Evolutionary conservation across 2,329 filamentous ascomycete species (phyloP), one percentile per base, ranked within the genome.

Genomic region (Trichoderma endophyticum): DNA sequence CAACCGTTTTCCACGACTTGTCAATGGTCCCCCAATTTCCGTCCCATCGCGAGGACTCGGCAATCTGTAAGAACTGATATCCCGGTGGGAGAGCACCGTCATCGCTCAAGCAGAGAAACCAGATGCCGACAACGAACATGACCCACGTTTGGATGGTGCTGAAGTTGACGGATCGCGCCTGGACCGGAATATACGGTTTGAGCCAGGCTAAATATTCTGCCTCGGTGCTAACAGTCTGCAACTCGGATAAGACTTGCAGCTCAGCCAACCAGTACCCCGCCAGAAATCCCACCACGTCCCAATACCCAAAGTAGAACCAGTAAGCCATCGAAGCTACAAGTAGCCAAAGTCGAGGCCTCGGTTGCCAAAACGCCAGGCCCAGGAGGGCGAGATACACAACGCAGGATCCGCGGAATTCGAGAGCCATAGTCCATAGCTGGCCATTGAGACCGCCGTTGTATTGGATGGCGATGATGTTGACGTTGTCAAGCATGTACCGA

Each of bases 381-480:
- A 69, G 7, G 4, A 69, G 26, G 28, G 32, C 6, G 36, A 69
- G 36, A 61, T 69, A 69, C 3, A 69, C n/a, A 3, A 69, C 66
- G 36, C 66, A 69, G 32, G 66, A 69, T 2, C 66, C 66, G 8
- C 66, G 66, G n/a, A 69, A 69, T 14, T 69, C 66, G 36, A 69
- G 66, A 14, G 66, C 66, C 66, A 69, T 69, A 18, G 66, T 69
- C 66, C 66, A 69, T 8, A 69, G 66, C 66, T 69, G 66, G 66
- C 66, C 66, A 14, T 69, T 69, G 1, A 69, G 66, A 51, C 66
- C 66, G 2, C 54, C 36, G 4, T 69, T 69, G 36, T 69, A 69
- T 48, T 69, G 66, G 66, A 69, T 69, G 36, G 56, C 56, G 12
- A 69, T n/a, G n/a, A 69, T 60, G 36, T 69, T 69, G 66, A 69